phyloP scores from a whole-genome alignment of 2,329 filamentous ascomycete genomes.

The Fusarium sp. region DNA sequence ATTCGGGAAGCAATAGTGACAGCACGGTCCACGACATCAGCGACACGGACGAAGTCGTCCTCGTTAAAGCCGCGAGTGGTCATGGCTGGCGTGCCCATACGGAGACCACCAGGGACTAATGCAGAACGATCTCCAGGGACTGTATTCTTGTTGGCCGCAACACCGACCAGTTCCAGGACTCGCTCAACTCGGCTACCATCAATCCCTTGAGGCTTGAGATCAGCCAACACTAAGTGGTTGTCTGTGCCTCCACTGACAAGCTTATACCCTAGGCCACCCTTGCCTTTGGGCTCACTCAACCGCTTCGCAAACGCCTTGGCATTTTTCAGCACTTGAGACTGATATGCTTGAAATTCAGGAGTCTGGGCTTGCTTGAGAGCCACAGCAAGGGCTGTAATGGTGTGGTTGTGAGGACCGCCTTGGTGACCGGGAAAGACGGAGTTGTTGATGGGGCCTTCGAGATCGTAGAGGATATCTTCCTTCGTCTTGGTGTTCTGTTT shows the following conservation, averaged over 20 bases:
- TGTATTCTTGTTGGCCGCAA: slow-evolving; percentile 99
- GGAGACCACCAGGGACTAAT: slow-evolving; percentile 90
- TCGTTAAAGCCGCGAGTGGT: slow-evolving; percentile 94
- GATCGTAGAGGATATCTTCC: slow-evolving; percentile 87
- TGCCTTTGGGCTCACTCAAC: slow-evolving; percentile 77
- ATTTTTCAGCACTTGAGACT: slow-evolving; percentile 90
- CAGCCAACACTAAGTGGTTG: slow-evolving; percentile 94
- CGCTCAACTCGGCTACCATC: slow-evolving; percentile 93
- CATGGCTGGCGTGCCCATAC: slow-evolving; percentile 98
- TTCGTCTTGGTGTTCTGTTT: slow-evolving; percentile 88
- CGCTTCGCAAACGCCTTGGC: slow-evolving; percentile 86
- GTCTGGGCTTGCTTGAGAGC: slow-evolving; percentile 94
- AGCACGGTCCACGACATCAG: slow-evolving; percentile 86
- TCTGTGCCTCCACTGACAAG: slow-evolving; percentile 96
- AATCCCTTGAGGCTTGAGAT: slow-evolving; percentile 89
- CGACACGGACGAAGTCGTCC: slow-evolving; percentile 88
- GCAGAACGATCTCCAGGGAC: slow-evolving; percentile 96
- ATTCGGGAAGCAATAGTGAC: slow-evolving; percentile 84
- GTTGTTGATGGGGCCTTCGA: slow-evolving; percentile 93
- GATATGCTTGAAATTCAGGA: slow-evolving; percentile 92
- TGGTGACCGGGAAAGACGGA: slow-evolving; percentile 99
- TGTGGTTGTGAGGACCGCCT: slow-evolving; percentile 98
- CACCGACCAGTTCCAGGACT: slow-evolving; percentile 90
- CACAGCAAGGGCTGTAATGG: slow-evolving; percentile 94
- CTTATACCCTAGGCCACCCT: slow-evolving; percentile 85